phyloP scores from a whole-genome alignment of 2,329 filamentous ascomycete species.

The Xylaria sp. region DNA sequence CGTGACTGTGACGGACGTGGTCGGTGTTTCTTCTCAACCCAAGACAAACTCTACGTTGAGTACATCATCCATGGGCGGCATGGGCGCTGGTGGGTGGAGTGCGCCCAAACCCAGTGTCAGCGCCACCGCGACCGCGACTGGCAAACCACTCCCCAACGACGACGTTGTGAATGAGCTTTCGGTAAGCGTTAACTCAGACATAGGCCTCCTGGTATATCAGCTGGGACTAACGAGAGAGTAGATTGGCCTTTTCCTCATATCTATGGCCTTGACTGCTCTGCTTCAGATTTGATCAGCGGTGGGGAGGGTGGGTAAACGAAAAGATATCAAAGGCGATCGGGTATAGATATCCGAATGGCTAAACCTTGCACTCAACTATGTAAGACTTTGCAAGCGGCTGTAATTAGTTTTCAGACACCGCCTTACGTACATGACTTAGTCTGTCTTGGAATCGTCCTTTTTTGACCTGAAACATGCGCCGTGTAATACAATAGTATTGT shows the following conservation, averaged over 20 bases:
- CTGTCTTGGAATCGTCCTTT: neutral
- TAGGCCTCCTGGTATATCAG: neutral
- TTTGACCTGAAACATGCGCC: neutral
- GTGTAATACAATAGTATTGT: neutral
- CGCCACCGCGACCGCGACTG: constrained; percentile 32
- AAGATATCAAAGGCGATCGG: neutral
- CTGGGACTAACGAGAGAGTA: constrained; percentile 34
- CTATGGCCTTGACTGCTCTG: constrained; percentile 37
- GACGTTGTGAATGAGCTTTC: constrained; percentile 38
- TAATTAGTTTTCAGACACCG: neutral
- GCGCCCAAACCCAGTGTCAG: constrained; percentile 31
- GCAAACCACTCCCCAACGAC: constrained; percentile 37
- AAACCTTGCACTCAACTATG: neutral
- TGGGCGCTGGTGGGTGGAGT: constrained; percentile 32
- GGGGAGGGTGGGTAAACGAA: neutral
- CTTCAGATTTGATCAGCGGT: constrained; percentile 36
- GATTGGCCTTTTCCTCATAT: constrained; percentile 42
- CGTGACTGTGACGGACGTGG: constrained; percentile 8
- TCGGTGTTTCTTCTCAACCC: constrained; percentile 13
- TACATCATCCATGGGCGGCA: neutral
- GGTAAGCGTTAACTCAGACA: constrained; percentile 35
- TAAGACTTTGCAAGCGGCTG: neutral
- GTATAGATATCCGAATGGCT: neutral
- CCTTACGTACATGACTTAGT: neutral
- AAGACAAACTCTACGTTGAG: constrained; percentile 27